phyloP scores from a whole-genome alignment of 2,329 filamentous ascomycete species.

The Fusarium luffae region DNA sequence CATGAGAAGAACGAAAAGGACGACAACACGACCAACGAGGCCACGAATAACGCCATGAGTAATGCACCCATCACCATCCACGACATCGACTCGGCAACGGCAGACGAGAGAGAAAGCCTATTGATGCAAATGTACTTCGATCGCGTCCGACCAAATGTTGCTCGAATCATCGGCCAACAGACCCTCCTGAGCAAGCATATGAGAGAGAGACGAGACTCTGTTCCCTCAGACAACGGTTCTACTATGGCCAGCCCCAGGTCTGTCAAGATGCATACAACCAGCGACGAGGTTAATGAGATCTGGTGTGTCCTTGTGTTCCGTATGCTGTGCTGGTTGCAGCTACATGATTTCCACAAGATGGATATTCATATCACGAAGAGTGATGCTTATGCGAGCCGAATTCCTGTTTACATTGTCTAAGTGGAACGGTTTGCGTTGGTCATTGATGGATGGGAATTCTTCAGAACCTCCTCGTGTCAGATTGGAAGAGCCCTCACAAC shows the following conservation, averaged over 20 bases:
- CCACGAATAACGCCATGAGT: accelerated
- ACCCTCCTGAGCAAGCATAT: conserved; percentile 17
- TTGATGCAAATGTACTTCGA: conserved; percentile 33
- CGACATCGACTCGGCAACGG: conserved; percentile 29
- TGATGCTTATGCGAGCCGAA: conserved; percentile 49
- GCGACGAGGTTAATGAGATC: conserved; percentile 31
- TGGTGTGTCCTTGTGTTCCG: conserved; percentile 53
- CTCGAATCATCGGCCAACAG: conserved; percentile 1
- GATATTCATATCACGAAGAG: conserved; percentile 50
- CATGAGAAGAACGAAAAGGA: conserved; percentile 19
- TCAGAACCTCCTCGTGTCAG: accelerated
- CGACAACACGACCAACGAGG: background rate
- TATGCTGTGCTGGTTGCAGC: conserved; percentile 53
- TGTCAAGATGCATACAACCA: background rate
- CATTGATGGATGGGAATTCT: accelerated
- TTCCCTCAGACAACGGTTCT: background rate
- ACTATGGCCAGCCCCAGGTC: background rate
- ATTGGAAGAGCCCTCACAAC: accelerated
- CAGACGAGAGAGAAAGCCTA: conserved; percentile 19
- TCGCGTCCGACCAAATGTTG: conserved; percentile 19
- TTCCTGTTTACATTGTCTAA: conserved; percentile 50
- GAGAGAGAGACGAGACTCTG: background rate
- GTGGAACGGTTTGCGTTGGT: accelerated
- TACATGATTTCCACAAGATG: conserved; percentile 53
- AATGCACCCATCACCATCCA: conserved; percentile 9